Percentiles rank a stretch among this genome's conserved stretches.
phyloP scores from a whole-genome alignment of 75 land plant genomes.

The Cryptomeria japonica region DNA sequence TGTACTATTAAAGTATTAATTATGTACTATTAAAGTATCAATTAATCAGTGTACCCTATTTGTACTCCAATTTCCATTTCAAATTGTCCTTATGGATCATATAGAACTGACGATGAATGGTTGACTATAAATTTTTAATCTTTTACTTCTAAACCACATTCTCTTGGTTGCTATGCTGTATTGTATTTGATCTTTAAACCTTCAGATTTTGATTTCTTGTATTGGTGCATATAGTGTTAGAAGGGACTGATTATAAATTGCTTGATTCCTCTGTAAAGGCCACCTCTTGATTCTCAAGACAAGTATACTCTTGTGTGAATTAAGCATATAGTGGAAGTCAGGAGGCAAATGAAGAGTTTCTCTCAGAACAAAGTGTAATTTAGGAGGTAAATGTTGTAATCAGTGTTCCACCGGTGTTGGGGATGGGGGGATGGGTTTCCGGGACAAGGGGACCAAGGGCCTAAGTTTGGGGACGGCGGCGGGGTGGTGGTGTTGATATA shows the following conservation, averaged over 20 bases:
- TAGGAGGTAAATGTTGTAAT: too few species aligned
- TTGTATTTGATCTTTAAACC: neutral
- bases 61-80: neutral
- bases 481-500: too few species aligned
- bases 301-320: too few species aligned
- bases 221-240: neutral
- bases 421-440: too few species aligned
- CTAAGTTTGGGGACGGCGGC: too few species aligned
- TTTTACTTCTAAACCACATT: neutral
- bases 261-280: neutral
- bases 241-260: neutral
- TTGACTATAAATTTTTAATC: neutral
- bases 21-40: neutral
- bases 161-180: neutral
- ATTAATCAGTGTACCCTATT: neutral
- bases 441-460: too few species aligned
- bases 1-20: neutral
- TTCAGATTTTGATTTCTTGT: neutral
- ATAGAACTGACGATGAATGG: neutral
- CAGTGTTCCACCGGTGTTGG: too few species aligned
- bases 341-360: too few species aligned
- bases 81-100: neutral
- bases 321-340: too few species aligned
- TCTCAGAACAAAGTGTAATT: too few species aligned
- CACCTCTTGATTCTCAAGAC: too few species aligned